phyloP scores from a whole-genome alignment of 73 alveolate genomes.

The Paraurostyla sp. region DNA sequence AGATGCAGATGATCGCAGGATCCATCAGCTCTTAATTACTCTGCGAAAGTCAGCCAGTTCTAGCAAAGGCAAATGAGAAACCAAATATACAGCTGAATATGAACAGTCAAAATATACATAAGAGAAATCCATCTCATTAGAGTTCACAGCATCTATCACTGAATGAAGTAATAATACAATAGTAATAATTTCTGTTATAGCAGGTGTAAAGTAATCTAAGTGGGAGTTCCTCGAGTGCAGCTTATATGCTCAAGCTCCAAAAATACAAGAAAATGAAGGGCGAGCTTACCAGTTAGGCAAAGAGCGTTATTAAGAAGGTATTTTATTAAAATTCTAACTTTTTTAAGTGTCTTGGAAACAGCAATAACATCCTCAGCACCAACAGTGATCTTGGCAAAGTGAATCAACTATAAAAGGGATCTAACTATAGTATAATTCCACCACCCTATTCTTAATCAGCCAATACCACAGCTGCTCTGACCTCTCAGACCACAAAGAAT shows the following conservation, averaged over 20 bases:
- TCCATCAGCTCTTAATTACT: neutral
- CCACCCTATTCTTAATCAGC: neutral
- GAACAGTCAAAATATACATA: neutral
- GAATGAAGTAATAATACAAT: neutral
- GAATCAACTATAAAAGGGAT: neutral
- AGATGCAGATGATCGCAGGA: no score
- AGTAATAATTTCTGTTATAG: neutral
- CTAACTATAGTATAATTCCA: neutral
- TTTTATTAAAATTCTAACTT: neutral
- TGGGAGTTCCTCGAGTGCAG: conserved; percentile 27
- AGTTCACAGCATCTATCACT: neutral
- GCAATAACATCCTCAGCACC: neutral
- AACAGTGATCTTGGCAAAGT: neutral
- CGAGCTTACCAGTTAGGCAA: neutral
- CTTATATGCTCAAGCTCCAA: conserved; percentile 40
- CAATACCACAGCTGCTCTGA: neutral
- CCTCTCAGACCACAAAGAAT: neutral
- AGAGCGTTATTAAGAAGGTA: conserved; percentile 36
- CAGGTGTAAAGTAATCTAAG: neutral
- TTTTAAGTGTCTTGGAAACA: neutral
- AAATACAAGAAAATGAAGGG: conserved; percentile 35
- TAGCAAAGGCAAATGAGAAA: conserved; percentile 18
- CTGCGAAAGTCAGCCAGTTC: conserved; percentile 16
- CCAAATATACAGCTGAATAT: neutral
- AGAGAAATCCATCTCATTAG: conserved; percentile 16